Percentiles rank a stretch among this genome's conserved stretches.
These are phyloP conservation scores for Coriolopsis trogii DNA, from an alignment of 1,284 basidiomycete genomes.

Conservation along the genomic window DNA sequence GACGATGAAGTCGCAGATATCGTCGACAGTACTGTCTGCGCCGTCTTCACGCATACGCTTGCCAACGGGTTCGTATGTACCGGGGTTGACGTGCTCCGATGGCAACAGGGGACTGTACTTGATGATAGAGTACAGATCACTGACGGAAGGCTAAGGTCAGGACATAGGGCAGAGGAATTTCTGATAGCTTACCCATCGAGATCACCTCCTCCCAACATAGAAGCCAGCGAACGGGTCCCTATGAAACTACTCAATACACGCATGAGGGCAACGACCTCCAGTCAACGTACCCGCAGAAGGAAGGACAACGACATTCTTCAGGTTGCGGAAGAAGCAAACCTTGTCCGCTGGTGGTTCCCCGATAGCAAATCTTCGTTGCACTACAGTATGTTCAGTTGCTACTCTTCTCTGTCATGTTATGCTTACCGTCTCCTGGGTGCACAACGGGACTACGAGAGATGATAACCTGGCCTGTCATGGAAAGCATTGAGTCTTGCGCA, in stretches of 20 bases:
- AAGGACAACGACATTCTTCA: slow-evolving; percentile 77
- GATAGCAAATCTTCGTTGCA: slow-evolving; percentile 72
- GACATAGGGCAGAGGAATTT: not conserved
- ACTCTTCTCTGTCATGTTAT: not conserved
- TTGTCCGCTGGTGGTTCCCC: slow-evolving; percentile 64
- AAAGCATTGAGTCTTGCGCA: too few species aligned
- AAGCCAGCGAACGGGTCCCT: slow-evolving; percentile 68
- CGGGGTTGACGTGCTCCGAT: slow-evolving; percentile 49
- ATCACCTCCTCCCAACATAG: slow-evolving; percentile 73
- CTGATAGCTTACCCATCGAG: slow-evolving; percentile 60
- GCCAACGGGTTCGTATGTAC: slow-evolving; percentile 49
- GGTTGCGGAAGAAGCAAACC: slow-evolving; percentile 59
- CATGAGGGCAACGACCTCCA: not conserved
- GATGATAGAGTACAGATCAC: slow-evolving; percentile 40
- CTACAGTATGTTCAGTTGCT: slow-evolving; percentile 35
- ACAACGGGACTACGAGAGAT: slow-evolving; percentile 70
- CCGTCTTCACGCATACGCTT: slow-evolving; percentile 42
- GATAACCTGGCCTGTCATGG: slow-evolving; percentile 43
- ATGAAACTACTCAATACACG: not conserved
- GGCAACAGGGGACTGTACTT: slow-evolving; percentile 53
- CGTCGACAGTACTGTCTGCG: slow-evolving; percentile 64
- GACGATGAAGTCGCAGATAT: slow-evolving; percentile 82
- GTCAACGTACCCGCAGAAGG: slow-evolving; percentile 57
- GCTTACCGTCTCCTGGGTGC: slow-evolving; percentile 71
- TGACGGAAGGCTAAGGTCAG: slow-evolving; percentile 6